Base-by-base conservation (phyloP, 768 basidiomycete genomes). In the Peribolospora baueri region DNA sequence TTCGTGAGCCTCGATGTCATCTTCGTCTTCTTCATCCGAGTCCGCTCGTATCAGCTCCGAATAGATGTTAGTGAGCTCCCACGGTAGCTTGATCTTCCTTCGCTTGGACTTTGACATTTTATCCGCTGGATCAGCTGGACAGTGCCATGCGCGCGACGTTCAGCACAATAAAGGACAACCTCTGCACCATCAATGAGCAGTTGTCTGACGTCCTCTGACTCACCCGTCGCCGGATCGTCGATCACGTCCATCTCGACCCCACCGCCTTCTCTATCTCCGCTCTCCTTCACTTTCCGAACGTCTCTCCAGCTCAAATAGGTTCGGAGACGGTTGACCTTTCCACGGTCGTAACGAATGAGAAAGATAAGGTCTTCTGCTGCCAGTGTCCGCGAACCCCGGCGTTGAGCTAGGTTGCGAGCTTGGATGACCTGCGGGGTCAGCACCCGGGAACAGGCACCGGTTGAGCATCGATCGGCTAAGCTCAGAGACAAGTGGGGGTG, bases 281-380 rank as follows among this genome's bases (percentile, higher is more conserved):
- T 82, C 62, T 93, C 85, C 65, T 91, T 91, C 4, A 86, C 86
- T 57, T 86, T 84, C 10, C 90, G 76, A 13, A 95, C 90, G 60
- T 93, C 90, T 63, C 91, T 93, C 90, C 90, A 97, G 0, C 84
- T 85, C 36, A 97, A 75, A 64, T 93, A 97, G 7, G 85, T 91
- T 42, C 86, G 71, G 39, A 97, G 72, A 48, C 90, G 74, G 68
- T 93, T 91, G 58, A 97, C 85, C 67, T 91, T 93, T 6, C 82
- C 83, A 59, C 84, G 72, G 69, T 97, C 90, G 62, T 91, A 82
- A 5, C 90, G 80, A 63, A 97, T 87, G 64, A 93, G 80, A 61
- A 93, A 95, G 60, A 97, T 86, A 54, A 97, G 79, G 67, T 97
- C 90, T 67, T 97, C 90, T 0, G 87, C 82, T 3, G 83, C 79